Conservation (phyloP, 208 protist species). For the Trypanosoma rangeli region DNA sequence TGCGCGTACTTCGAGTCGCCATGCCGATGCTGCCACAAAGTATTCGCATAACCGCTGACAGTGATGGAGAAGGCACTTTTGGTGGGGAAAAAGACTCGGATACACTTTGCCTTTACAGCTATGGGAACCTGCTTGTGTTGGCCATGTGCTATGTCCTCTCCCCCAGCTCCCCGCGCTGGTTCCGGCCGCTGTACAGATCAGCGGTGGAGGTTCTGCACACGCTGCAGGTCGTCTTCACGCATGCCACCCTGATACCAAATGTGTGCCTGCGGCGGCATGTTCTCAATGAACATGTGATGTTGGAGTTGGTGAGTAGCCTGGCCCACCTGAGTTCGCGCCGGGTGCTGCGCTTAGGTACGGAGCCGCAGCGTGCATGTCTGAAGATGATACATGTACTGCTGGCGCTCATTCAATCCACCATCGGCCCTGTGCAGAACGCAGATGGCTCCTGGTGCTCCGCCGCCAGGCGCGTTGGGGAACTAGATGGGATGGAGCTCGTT, state of each 20-base stretch:
- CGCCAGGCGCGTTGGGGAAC: background rate
- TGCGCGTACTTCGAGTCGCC: slow-evolving; percentile 6
- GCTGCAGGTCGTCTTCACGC: slow-evolving; percentile 9
- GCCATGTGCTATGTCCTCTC: slow-evolving; percentile 26
- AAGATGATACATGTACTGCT: slow-evolving; percentile 16
- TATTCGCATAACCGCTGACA: slow-evolving; percentile 2
- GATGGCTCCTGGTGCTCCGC: background rate
- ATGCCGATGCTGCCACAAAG: slow-evolving; percentile 24
- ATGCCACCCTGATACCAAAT: background rate
- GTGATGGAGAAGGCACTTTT: background rate
- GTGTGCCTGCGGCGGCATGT: background rate
- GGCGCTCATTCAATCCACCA: background rate
- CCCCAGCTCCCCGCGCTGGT: slow-evolving; percentile 17
- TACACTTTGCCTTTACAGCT: slow-evolving; percentile 17
- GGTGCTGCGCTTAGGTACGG: slow-evolving; percentile 8
- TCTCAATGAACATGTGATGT: slow-evolving; percentile 10
- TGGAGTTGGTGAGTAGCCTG: slow-evolving; percentile 25
- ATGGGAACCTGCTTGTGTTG: slow-evolving; percentile 24
- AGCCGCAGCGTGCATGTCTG: slow-evolving; percentile 13
- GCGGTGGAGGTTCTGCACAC: slow-evolving; percentile 24
- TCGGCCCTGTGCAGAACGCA: background rate
- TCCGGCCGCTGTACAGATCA: slow-evolving; percentile 15
- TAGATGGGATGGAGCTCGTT: background rate
- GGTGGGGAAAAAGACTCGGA: background rate
- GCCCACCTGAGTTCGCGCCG: slow-evolving; percentile 5